Percentiles rank a stretch among this genome's conserved stretches.
These are phyloP conservation scores for Solanum virginianum DNA, from an alignment of 257 asterid species.

Conservation along the genomic window DNA sequence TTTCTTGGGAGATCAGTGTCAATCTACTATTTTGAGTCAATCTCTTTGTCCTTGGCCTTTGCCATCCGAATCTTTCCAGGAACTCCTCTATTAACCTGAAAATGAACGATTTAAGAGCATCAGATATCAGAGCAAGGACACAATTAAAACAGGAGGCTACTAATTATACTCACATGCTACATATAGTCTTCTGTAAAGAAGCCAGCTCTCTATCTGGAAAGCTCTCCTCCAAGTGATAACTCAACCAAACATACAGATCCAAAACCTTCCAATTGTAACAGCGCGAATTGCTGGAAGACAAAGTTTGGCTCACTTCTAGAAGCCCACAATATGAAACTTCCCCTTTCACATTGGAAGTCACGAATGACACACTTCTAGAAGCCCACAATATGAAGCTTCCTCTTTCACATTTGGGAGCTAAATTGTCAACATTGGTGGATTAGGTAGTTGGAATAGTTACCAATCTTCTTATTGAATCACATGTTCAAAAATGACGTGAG, in stretches of 20 bases:
- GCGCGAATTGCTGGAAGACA: too few species aligned
- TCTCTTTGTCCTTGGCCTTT: constrained; percentile 25
- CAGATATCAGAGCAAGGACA: neutral
- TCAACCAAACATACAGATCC: constrained; percentile 86
- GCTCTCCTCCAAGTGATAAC: constrained; percentile 75
- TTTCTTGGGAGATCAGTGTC: constrained; percentile 1
- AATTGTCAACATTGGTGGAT: too few species aligned
- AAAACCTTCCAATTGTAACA: constrained; percentile 45
- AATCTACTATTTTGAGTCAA: constrained; percentile 1
- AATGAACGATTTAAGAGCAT: neutral
- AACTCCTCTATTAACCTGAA: constrained; percentile 86
- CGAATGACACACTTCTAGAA: too few species aligned
- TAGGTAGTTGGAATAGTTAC: too few species aligned
- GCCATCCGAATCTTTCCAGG: constrained; percentile 45
- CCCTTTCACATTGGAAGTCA: too few species aligned
- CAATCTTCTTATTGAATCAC: constrained; percentile 59
- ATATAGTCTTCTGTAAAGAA: constrained; percentile 71
- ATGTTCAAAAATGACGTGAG: constrained; percentile 66
- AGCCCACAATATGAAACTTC: too few species aligned
- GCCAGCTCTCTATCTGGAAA: constrained; percentile 92
- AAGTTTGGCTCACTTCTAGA: too few species aligned
- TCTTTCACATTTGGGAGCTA: too few species aligned
- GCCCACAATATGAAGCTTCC: too few species aligned
- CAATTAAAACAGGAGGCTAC: neutral
- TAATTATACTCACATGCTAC: constrained; percentile 61